Base-by-base conservation (phyloP, 306 rosid species). In the Rosa chinensis region DNA sequence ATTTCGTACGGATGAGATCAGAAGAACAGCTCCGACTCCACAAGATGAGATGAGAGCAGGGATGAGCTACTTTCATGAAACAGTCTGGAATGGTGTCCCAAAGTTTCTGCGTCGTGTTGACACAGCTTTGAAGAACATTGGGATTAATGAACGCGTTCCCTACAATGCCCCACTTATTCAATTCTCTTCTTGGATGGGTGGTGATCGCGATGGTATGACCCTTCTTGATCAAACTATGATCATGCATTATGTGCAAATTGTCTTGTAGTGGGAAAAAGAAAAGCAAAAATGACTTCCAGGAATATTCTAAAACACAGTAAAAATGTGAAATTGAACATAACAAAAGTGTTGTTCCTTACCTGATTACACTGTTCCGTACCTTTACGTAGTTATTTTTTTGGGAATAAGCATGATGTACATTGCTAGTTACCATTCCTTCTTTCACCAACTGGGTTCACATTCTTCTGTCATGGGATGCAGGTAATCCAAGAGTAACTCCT, bases 21-120 rank as follows among this genome's bases (percentile, higher is more conserved):
- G 81, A 58, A 90, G 99, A 82, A 93, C 96, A 23, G 89, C 99
- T 78, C 99, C 99, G 40, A 91, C 99, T 35, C 99, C 99, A 53
- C 99, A 96, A 87, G 99, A 95, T 90, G 99, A 96, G 83, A 96
- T 93, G 98, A 91, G 99, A 75, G 99, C 99, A 13, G 99, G 99
- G 76, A 96, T 96, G 99, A 96, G 99, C 87, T 96, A 96, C 87
- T 96, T 96, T 84, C 98, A 96, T 40, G 99, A 96, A 85, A 96
- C 99, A 78, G 91, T 96, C 79, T 93, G 98, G 99, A 86, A 82
- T 85, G 99, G 99, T 70, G 96, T 96, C 18, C 99, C 99, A 11
- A 91, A 72, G 86, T 96, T 96, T 80, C 89, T 96, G 32, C 97
- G 99, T 3, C 98, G 99, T 73, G 90, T 96, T 66, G 99, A 96